A percentile compares a stretch with the other conserved stretches of the same genome.
Evolutionary conservation across 2,329 filamentous ascomycete species (phyloP).

Genomic region (Emydomyces testavorans): DNA sequence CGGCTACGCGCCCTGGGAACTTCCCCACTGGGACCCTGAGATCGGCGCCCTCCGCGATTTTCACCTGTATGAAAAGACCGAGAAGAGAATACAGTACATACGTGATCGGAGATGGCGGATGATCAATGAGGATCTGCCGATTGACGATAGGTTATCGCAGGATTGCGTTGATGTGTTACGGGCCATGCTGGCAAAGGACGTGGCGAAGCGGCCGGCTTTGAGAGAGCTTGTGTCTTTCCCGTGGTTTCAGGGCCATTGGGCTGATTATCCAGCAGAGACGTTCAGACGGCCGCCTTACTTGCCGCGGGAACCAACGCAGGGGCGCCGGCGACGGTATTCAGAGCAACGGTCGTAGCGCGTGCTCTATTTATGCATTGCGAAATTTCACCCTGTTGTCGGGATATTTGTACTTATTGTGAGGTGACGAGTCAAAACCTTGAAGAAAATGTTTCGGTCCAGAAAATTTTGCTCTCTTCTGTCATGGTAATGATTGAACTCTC

Average conservation of each 20-base stretch:
- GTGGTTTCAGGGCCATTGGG: constrained; percentile 22
- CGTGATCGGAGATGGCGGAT: constrained; percentile 19
- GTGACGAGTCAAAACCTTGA: too few relatives aligned
- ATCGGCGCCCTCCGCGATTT: constrained; percentile 6
- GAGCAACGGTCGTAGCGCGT: background rate
- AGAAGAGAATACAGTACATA: constrained; percentile 4
- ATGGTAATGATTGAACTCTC: too few relatives aligned
- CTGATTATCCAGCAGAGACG: constrained; percentile 7
- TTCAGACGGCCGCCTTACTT: constrained; percentile 7
- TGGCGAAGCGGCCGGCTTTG: constrained; percentile 19
- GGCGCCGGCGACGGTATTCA: background rate
- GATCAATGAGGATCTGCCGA: constrained; percentile 20
- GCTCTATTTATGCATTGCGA: too few relatives aligned
- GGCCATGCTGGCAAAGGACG: constrained; percentile 20
- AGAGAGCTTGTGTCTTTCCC: constrained; percentile 20
- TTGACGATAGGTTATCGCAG: constrained; percentile 23
- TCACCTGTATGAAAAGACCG: constrained; percentile 1
- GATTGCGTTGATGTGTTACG: constrained; percentile 25
- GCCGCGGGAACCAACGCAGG: background rate
- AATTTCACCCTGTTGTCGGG: too few relatives aligned
- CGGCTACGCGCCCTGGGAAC: constrained; percentile 27
- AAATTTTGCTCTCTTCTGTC: too few relatives aligned
- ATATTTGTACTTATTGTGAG: too few relatives aligned
- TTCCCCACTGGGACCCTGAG: constrained; percentile 13
- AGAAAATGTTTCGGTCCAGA: too few relatives aligned